Percentiles rank a stretch among this genome's conserved stretches.
These are phyloP conservation scores for Lasiodiplodia theobromae DNA, from an alignment of 2,329 filamentous ascomycete species.

Conservation along the genomic window DNA sequence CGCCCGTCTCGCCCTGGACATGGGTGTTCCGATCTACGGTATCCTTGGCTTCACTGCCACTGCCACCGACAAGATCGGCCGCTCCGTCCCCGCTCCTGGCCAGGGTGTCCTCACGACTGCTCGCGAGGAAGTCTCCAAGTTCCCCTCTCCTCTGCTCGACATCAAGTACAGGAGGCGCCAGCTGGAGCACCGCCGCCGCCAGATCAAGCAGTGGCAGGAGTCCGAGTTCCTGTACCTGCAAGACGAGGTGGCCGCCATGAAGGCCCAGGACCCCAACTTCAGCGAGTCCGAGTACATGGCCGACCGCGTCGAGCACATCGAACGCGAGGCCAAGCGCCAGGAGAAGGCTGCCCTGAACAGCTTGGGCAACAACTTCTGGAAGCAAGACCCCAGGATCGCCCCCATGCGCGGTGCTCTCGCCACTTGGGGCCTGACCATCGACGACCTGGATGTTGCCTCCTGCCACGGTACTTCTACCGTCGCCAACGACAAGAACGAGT, in stretches of 20 bases:
- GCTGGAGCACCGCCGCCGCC: conserved; percentile 89
- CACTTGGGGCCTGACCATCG: conserved; percentile 97
- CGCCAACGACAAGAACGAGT: conserved; percentile 99
- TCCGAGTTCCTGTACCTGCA: conserved; percentile 91
- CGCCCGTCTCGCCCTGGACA: conserved; percentile 91
- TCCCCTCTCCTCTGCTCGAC: conserved; percentile 93
- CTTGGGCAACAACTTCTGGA: conserved; percentile 99
- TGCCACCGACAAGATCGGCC: conserved; percentile 98
- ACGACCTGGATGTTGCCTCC: conserved; percentile 92
- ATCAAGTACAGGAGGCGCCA: conserved; percentile 97
- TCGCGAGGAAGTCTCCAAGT: conserved; percentile 87
- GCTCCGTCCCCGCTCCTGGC: conserved; percentile 93
- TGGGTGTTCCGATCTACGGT: conserved; percentile 98
- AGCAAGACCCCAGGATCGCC: conserved; percentile 89
- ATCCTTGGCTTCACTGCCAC: conserved; percentile 92
- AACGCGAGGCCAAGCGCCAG: conserved; percentile 85
- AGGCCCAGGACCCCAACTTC: conserved; percentile 74
- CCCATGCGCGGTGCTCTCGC: conserved; percentile 94
- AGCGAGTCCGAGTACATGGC: conserved; percentile 84
- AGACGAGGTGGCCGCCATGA: conserved; percentile 91
- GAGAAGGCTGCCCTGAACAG: conserved; percentile 92
- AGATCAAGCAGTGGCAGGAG: conserved; percentile 97
- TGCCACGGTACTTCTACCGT: conserved; percentile 99
- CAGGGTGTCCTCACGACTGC: conserved; percentile 97
- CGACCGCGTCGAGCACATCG: conserved; percentile 85